Conservation (phyloP, 192 early-diverging fungal genomes). For the Diversispora eburnea region DNA sequence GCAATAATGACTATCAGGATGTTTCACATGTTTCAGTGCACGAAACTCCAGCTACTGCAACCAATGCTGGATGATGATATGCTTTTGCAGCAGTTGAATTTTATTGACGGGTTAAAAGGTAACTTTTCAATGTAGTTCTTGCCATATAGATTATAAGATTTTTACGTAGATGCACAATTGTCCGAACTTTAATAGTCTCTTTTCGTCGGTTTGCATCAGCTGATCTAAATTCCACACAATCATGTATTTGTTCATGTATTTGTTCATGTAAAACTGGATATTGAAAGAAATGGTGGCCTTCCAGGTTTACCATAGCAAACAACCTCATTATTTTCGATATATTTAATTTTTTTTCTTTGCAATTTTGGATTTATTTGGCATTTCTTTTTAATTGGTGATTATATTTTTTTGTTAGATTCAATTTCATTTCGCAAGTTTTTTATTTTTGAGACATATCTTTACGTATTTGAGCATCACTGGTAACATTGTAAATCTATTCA, state of each 20-base stretch:
- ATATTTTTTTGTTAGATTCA: not conserved
- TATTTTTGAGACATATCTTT: too few relatives aligned
- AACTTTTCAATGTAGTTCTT: not conserved
- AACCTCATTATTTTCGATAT: not conserved
- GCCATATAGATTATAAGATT: not conserved
- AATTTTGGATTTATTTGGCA: not conserved
- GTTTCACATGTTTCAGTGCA: not conserved
- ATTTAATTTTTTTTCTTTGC: not conserved
- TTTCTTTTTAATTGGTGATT: too few relatives aligned
- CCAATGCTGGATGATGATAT: not conserved
- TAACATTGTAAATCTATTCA: too few relatives aligned
- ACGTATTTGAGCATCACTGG: too few relatives aligned
- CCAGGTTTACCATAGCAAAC: too few relatives aligned
- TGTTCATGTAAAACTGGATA: too few relatives aligned
- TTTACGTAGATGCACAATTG: not conserved
- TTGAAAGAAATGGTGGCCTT: not conserved
- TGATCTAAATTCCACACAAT: not conserved
- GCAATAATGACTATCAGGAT: constrained; percentile 1
- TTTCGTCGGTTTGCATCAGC: not conserved
- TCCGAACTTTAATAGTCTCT: not conserved
- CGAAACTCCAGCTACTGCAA: not conserved
- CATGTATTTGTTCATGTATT: not conserved
- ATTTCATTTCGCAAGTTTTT: too few relatives aligned
- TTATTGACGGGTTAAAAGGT: not conserved
- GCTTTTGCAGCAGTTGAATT: not conserved